Evolutionary conservation across 2,329 filamentous ascomycete genomes (phyloP), one percentile per base, ranked within the genome.

Genomic region (Pseudopyrenochaeta lycopersici): DNA sequence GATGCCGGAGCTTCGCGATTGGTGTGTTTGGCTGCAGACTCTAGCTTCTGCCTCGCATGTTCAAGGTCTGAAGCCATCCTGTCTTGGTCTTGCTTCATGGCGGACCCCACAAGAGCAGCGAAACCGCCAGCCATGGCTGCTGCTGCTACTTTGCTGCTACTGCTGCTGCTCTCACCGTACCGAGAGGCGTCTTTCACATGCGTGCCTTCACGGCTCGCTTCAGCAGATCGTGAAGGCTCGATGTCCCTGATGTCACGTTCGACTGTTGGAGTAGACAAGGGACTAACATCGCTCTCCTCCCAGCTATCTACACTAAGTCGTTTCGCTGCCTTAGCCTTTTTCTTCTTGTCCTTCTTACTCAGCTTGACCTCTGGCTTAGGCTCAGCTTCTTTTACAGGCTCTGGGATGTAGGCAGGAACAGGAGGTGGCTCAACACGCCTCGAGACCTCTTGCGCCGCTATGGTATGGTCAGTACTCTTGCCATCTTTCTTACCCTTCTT

Each of bases 321-420:
- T 53, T 73, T 74, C 2, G 65, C 66, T 15, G 66, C 66, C 51
- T 71, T 74, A 9, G 65, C 66, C 49, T 68, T 72, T 50, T 70
- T 73, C 54, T 73, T 72, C 54, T 63, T 71, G 14, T 76, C 69
- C 62, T 76, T 78, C 66, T 77, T 78, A 60, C 70, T 75, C 56
- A 72, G 67, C 51, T 72, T 75, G 15, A 46, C 49, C n/a, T 67
- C 64, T 17, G 63, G 55, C 20, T 66, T 62, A 11, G 58, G 40
- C 6, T 46, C 23, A 29, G 30, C 15, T 23, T 60, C 63, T 18
- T 59, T 56, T 29, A 36, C 46, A n/a, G 46, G 40, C 31, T 64
- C 54, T 3, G 54, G 46, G 10, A 54, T 52, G 10, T 46, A 46
- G 12, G 41, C 14, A 12, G 36, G 36, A 39, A 23, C 36, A 31